Percentiles rank a stretch among this genome's conserved stretches.
phyloP scores from a whole-genome alignment of 108 stramenopile species.

The Fragilariopsis cylindrus region DNA sequence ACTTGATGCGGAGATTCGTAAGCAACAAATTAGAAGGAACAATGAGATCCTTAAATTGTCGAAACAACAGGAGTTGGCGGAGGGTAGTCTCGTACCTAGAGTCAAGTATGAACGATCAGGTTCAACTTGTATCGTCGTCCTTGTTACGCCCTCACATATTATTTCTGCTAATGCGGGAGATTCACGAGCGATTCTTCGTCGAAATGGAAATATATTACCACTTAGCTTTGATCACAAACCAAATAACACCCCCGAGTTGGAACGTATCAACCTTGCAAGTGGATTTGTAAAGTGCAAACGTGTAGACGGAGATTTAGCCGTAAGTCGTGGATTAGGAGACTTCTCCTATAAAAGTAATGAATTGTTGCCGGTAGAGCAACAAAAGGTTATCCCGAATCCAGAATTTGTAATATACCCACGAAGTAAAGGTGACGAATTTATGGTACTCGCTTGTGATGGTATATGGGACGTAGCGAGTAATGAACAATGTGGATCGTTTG shows the following conservation, averaged over 20 bases:
- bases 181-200: slow-evolving; percentile 81
- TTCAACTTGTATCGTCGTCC: slow-evolving; percentile 83
- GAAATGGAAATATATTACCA: slow-evolving; percentile 57
- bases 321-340: slow-evolving; percentile 93
- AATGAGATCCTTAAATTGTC: slow-evolving; percentile 2
- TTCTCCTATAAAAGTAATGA: slow-evolving; percentile 70
- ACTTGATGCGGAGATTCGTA: slow-evolving; percentile 72
- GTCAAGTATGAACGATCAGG: slow-evolving; percentile 69
- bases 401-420: slow-evolving; percentile 71
- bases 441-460: slow-evolving; percentile 91
- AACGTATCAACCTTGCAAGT: slow-evolving; percentile 68
- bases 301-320: slow-evolving; percentile 97
- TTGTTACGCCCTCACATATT: slow-evolving; percentile 88
- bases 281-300: slow-evolving; percentile 84
- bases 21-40: slow-evolving; percentile 30
- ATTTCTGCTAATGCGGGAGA: slow-evolving; percentile 97
- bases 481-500: slow-evolving; percentile 79
- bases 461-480: slow-evolving; percentile 90
- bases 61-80: background rate
- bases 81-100: background rate
- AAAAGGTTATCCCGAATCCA: slow-evolving; percentile 83
- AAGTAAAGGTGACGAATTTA: slow-evolving; percentile 71
- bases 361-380: slow-evolving; percentile 47
- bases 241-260: slow-evolving; percentile 64
- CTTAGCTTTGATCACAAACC: slow-evolving; percentile 98